Base-by-base conservation (phyloP, 345 rosid genomes). In the Citrus trifoliata region DNA sequence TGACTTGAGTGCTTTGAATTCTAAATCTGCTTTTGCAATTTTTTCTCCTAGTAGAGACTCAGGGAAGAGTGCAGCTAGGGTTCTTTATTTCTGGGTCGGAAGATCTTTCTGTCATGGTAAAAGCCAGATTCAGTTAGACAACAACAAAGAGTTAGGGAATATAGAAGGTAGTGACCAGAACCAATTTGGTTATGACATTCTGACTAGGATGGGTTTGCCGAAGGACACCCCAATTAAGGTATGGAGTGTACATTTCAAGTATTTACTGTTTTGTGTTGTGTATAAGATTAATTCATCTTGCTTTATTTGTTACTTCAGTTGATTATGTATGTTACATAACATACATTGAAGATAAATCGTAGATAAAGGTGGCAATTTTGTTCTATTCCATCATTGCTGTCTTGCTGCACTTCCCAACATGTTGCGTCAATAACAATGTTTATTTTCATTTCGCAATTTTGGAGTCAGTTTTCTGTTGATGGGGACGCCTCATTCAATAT, bases 21-120 rank as follows among this genome's bases (percentile, higher is more conserved):
- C 98, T 7, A 80, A 88, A 82, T 88, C 91, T 80, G 93, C 90
- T 62, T 86, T 91, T 81, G 91, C 83, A 66, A 80, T 95, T 80
- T 78, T 81, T 66, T 78, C 85, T 68, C 83, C 91, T 70, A 51
- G 76, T 71, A 82, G 86, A 71, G 67, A 24, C 78, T 76, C 87
- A 68, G 89, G 84, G 80, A 86, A 82, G 77, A 80, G 74, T 74
- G 74, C 81, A 68, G 76, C 76, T 87, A 86, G 87, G 84, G 79
- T 78, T 88, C 88, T 95, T 59, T 88, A 90, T 84, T 78, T 95
- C 80, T 95, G 99, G 99, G 77, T 92, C 80, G 99, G 98, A 85
- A 90, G 82, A 84, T 89, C 89, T 65, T 89, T 88, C 79, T 42
- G 75, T 82, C 65, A 46, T 35, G 88, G 83, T 21, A 85, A 86